These are phyloP conservation scores for Calonectria hawksworthii DNA, from an alignment of 2,329 filamentous ascomycete genomes.

Conservation along the genomic window DNA sequence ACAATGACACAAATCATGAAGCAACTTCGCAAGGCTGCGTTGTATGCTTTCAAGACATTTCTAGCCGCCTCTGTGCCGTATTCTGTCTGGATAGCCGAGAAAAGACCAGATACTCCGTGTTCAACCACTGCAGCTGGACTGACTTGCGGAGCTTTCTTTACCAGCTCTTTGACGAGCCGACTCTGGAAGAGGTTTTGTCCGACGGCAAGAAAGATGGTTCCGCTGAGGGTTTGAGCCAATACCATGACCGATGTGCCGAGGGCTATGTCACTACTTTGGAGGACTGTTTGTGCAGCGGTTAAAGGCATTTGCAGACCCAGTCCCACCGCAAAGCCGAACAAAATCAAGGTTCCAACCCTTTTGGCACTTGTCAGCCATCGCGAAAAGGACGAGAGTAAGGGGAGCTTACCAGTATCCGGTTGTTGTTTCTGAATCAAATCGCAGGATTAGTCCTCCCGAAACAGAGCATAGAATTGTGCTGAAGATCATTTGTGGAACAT, in stretches of 20 bases:
- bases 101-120: slow-evolving; percentile 8
- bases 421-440: neutral
- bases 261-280: slow-evolving; percentile 30
- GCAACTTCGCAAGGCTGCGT: slow-evolving; percentile 6
- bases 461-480: slow-evolving; percentile 15
- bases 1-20: slow-evolving; percentile 26
- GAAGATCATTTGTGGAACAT: slow-evolving; percentile 31
- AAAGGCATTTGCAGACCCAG: slow-evolving; percentile 31
- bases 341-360: slow-evolving; percentile 19
- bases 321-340: slow-evolving; percentile 34
- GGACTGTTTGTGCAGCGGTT: slow-evolving; percentile 30
- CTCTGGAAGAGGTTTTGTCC: slow-evolving; percentile 34
- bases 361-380: neutral
- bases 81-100: neutral
- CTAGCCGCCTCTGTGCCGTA: neutral
- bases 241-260: slow-evolving; percentile 32
- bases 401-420: neutral
- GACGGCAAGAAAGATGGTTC: slow-evolving; percentile 31
- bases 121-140: neutral
- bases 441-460: slow-evolving; percentile 23
- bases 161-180: slow-evolving; percentile 22
- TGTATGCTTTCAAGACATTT: slow-evolving; percentile 3
- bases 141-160: neutral
- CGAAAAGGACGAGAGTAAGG: too few species aligned
- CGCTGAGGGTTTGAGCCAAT: slow-evolving; percentile 31